Evolutionary conservation across 139 green algal genomes (phyloP), one percentile per base, ranked within the genome.

Genomic region (Tetraselmis chui): DNA sequence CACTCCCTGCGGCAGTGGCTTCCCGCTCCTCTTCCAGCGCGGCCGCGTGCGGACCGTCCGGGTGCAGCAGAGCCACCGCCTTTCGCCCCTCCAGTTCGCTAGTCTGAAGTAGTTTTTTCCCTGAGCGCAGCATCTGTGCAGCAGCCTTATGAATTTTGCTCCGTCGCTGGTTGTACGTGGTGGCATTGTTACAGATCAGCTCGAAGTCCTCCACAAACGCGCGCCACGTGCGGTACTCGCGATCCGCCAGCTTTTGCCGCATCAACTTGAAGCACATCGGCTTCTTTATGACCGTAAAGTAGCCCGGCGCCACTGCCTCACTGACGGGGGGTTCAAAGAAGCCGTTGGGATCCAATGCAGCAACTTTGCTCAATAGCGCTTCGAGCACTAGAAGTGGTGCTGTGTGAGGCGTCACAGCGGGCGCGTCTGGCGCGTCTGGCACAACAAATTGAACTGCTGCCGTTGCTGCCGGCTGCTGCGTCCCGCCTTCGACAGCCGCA

Each of bases 161-260:
- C 31, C 87, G 83, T 81, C 85, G 85, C 75, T 90, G 85, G 83
- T 95, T 95, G 88, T 89, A 95, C 58, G 77, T 82, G 78, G 90
- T 86, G 27, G 91, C 91, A 81, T 95, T 95, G 81, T 29, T 86
- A 83, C 81, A 90, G 76, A 95, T 92, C 2, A 95, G 84, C 83
- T 95, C 88, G 81, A 95, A 90, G 85, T 95, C 91, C 22, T 76
- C 83, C n/a, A 88, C 81, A 45, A 95, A 59, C 18, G 31, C 30
- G 26, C 32, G 31, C 81, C 76, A 83, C 22, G 83, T 86, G 59
- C 79, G 76, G 58, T 86, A 86, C 29, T 86, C 79, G 28, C 77
- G 24, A 0, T 27, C 67, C 0, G 28, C 31, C 25, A 82, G 26
- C 79, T 76, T 32, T 28, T 23, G 23, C 18, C 30, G 29, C 76